Base-by-base conservation (phyloP, 208 protist genomes). In the Acanthamoeba lenticulata region DNA sequence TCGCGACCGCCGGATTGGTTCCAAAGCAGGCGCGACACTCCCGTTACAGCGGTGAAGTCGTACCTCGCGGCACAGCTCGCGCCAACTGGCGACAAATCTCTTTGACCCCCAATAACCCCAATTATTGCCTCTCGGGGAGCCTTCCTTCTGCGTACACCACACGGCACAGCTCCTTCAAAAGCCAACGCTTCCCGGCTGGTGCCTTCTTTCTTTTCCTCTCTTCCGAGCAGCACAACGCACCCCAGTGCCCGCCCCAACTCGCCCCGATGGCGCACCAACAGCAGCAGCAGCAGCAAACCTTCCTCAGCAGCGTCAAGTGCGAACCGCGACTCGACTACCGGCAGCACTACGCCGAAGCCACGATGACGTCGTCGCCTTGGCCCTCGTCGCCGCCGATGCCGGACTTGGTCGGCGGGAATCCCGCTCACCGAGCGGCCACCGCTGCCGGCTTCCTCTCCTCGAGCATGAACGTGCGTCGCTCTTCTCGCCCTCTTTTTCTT, bases 381-480 rank as follows among this genome's bases (percentile, higher is more conserved):
- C 69, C 69, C 0, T 79, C 69, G 2, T 79, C 69, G 0, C 69
- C 69, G 69, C 69, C 69, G 69, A 4, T 47, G 69, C 69, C 69
- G 36, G 69, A 79, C 69, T 45, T 40, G 5, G 9, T 32, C 0
- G 29, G 29, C 15, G 52, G 21, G n/a, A 11, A 40, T 21, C 7
- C 69, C 36, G 36, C 34, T 9, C 34, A 42, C 67, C 3, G 13
- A 29, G 15, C 19, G 27, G 69, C 69, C 36, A 11, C 36, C 38
- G 19, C 7, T 21, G 36, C 69, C 5, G 11, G 19, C 29, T 86
- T 86, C 44, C 77, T 86, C 44, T 86, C 77, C 19, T 42, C 44
- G 1, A 86, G 77, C 77, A 86, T 86, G 77, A 86, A 86, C 77
- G 77, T 86, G 21, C 34, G 72, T 86, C 32, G 34, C 32, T 15